Base-by-base conservation (phyloP, 148 eudicot genomes). In the Arbutus unedo region DNA sequence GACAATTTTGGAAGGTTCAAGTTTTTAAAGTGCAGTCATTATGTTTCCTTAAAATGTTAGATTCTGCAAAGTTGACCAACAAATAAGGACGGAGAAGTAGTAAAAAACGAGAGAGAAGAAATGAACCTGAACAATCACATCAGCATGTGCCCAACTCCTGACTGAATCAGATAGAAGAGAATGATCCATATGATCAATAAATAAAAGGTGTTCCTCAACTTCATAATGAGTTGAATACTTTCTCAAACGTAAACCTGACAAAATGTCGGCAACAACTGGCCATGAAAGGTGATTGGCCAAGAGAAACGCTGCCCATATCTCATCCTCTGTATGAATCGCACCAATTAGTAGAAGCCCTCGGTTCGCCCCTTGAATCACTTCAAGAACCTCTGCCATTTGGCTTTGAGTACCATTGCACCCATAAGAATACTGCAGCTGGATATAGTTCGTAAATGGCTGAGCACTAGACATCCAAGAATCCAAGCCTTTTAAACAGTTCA, bases 111-210 rank as follows among this genome's bases (percentile, higher is more conserved):
- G 82, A 79, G 10, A 50, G 57, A 62, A 80, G 71, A 79, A 76
- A 83, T 15, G 64, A 68, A 93, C 99, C 99, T 96, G 99, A 80
- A 96, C 71, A 81, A 96, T 87, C 47, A 92, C 96, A 87, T 96
- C 99, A 78, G 91, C 88, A 86, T 83, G 81, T 79, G 86, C 87
- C 97, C 92, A 94, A 81, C 73, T 50, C 76, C 82, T 90, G 74
- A 90, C 86, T 38, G 89, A 86, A 82, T 88, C 88, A 78, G 93
- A 91, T 49, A 93, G 89, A 72, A 96, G 90, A 57, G 89, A 54
- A 74, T 96, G 97, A 89, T 96, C 99, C 60, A 96, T 91, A 88
- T 96, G 92, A 87, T 96, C 99, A 78, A 96, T 76, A 84, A 93
- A 96, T 59, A 89, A 21, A 64, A 93, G 82, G 67, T 80, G 84